Conservation (phyloP, 129 eudicot genomes). For the Calendula officinalis region DNA sequence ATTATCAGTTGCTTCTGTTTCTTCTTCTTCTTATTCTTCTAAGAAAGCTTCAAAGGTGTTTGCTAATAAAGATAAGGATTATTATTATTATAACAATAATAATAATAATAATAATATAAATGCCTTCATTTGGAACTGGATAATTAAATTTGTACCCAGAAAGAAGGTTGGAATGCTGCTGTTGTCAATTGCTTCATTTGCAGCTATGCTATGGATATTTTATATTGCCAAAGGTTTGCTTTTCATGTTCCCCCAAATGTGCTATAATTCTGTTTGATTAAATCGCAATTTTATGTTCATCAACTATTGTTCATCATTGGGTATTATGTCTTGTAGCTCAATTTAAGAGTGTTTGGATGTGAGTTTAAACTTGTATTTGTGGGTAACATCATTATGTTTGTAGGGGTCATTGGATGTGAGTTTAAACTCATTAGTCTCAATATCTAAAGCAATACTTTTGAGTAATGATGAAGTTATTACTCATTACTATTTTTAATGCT, state of each 20-base stretch:
- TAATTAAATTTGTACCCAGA: conserved; percentile 71
- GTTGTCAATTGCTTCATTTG: conserved; percentile 62
- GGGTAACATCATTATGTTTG: background rate
- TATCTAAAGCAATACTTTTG: conserved; percentile 2
- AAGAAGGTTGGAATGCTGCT: conserved; percentile 91
- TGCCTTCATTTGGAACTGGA: conserved; percentile 71
- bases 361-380: background rate
- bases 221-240: conserved; percentile 81
- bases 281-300: conserved; percentile 3
- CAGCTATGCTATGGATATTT: conserved; percentile 74
- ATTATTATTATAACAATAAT: background rate
- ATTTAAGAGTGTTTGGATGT: no score
- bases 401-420: background rate
- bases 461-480: conserved; percentile 10
- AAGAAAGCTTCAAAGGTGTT: conserved; percentile 55
- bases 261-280: conserved; percentile 1
- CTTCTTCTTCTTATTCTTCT: conserved; percentile 19
- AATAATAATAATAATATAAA: conserved; percentile 10
- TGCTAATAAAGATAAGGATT: conserved; percentile 62
- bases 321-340: no score
- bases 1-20: background rate
- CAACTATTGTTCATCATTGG: background rate
- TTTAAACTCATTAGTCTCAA: background rate
- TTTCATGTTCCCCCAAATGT: conserved; percentile 14
- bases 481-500: background rate